Evolutionary conservation across 2,329 filamentous ascomycete species (phyloP).

Genomic region (Penicillium nordicum): DNA sequence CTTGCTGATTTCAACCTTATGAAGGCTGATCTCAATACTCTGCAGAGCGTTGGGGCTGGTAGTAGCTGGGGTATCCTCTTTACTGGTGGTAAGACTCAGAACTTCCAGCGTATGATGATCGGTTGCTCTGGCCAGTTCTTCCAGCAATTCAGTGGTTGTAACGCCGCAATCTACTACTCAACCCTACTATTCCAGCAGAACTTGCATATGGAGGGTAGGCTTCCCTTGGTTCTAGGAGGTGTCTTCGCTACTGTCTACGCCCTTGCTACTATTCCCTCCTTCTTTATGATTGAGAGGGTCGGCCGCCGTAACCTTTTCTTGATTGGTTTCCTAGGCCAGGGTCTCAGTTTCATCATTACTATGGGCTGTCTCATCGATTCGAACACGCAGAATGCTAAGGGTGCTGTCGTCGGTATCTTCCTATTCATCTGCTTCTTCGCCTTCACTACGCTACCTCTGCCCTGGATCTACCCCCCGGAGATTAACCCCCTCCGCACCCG

Average conservation of each 20-base stretch:
- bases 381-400: constrained; percentile 26
- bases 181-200: constrained; percentile 44
- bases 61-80: constrained; percentile 24
- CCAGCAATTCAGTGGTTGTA: constrained; percentile 47
- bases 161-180: constrained; percentile 45
- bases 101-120: constrained; percentile 30
- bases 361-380: constrained; percentile 31
- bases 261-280: constrained; percentile 25
- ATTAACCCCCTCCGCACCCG: constrained; percentile 53
- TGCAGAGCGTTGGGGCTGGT: constrained; percentile 30
- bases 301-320: constrained; percentile 41
- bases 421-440: constrained; percentile 65
- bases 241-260: constrained; percentile 28
- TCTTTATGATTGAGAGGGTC: constrained; percentile 36
- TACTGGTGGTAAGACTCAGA: constrained; percentile 29
- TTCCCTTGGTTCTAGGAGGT: constrained; percentile 26
- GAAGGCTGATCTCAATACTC: constrained; percentile 44
- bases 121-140: constrained; percentile 34
- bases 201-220: constrained; percentile 23
- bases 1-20: constrained; percentile 37
- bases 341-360: constrained; percentile 32
- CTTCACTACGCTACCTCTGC: constrained; percentile 60
- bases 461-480: constrained; percentile 53
- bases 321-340: constrained; percentile 34
- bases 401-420: constrained; percentile 57